Conservation (phyloP, 2,329 filamentous ascomycete species). For the Monosporascus sp. region DNA sequence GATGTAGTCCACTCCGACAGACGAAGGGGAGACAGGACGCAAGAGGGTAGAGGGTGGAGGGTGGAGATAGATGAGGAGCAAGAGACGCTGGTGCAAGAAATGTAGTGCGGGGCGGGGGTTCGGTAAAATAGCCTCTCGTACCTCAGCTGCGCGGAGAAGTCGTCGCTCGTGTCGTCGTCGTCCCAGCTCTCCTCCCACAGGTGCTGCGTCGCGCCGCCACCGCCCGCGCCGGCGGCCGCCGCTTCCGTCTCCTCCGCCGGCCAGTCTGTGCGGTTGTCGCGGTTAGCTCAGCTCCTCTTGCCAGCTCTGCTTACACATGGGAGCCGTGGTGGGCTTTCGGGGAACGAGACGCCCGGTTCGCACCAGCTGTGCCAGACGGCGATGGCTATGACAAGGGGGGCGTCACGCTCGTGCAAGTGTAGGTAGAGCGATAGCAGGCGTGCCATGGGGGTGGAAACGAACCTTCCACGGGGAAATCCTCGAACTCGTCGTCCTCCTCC, state of each 20-base stretch:
- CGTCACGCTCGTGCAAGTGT: neutral
- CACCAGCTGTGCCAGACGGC: neutral
- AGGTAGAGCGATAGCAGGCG: neutral
- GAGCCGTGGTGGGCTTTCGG: too few species aligned
- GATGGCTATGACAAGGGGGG: neutral
- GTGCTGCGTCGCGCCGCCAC: conserved; percentile 64
- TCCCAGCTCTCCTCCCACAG: conserved; percentile 99
- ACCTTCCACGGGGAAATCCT: conserved; percentile 98
- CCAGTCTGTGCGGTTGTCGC: conserved; percentile 63
- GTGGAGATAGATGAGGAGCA: neutral
- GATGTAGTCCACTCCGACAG: too few species aligned
- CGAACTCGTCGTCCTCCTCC: conserved; percentile 98
- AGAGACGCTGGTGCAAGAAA: neutral
- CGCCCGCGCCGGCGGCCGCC: conserved; percentile 44
- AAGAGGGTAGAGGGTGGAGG: conserved; percentile 1
- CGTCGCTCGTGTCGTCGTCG: conserved; percentile 93
- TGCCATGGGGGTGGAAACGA: conserved; percentile 20
- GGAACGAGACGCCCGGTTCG: too few species aligned
- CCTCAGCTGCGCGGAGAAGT: conserved; percentile 94
- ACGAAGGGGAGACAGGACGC: too few species aligned
- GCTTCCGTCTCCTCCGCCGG: conserved; percentile 84
- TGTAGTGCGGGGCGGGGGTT: neutral
- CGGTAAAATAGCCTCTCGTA: conserved; percentile 38
- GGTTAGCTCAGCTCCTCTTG: neutral
- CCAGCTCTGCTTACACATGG: too few species aligned